A percentile compares a stretch with the other conserved stretches of the same genome.
phyloP scores from a whole-genome alignment of 2,329 filamentous ascomycete genomes.

The Beauveria sp. region DNA sequence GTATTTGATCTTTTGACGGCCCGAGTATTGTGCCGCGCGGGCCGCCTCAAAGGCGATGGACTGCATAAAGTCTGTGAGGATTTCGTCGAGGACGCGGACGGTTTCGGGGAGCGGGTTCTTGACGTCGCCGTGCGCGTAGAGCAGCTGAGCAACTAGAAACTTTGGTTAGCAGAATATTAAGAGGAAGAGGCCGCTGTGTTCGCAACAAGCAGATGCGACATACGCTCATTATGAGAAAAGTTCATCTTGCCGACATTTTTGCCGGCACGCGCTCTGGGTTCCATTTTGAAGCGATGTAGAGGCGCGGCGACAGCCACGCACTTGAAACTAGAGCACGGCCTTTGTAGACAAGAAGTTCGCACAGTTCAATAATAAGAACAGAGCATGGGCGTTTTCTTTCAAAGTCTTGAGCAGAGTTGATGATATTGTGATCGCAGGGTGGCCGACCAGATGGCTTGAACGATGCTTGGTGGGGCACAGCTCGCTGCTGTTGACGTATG shows the following conservation, averaged over 20 bases:
- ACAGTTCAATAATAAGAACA: neutral
- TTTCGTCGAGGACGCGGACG: conserved; percentile 82
- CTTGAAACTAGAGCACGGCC: neutral
- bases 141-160: conserved; percentile 58
- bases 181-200: neutral
- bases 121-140: conserved; percentile 75
- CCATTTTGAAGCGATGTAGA: conserved; percentile 38
- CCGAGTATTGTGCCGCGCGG: conserved; percentile 73
- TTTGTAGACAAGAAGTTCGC: neutral
- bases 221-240: conserved; percentile 65
- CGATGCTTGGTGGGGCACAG: neutral
- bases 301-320: neutral
- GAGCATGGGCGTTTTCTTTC: neutral
- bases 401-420: neutral
- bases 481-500: conserved; percentile 2
- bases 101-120: conserved; percentile 74
- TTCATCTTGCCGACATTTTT: conserved; percentile 81
- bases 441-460: conserved; percentile 6
- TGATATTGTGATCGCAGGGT: neutral
- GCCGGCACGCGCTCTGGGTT: conserved; percentile 68
- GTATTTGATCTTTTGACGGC: conserved; percentile 94
- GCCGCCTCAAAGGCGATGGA: conserved; percentile 88
- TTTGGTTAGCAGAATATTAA: neutral
- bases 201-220: conserved; percentile 21
- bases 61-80: conserved; percentile 93